Evolutionary conservation across 1,284 basidiomycete genomes (phyloP), one percentile per base, ranked within the genome.

Genomic region (Ustilago shanxiensis): DNA sequence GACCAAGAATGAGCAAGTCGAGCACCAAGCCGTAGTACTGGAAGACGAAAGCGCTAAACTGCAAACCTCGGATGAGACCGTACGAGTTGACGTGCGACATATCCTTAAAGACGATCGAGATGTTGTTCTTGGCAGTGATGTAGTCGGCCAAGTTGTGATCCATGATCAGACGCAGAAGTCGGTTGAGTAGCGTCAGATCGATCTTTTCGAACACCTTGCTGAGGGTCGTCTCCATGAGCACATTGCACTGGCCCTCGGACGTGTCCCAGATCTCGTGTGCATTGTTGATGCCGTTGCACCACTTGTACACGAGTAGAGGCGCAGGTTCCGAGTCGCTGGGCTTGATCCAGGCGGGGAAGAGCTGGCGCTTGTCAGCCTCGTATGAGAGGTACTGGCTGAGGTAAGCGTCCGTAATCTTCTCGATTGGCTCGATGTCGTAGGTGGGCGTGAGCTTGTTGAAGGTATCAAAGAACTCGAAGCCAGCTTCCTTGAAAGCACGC

Each of bases 291-390:
- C 82, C 85, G 61, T 85, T 85, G 68, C 80, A 84, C 85, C 85
- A 86, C 69, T 86, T 86, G 81, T 85, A 86, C 50, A 86, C 85
- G 13, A 86, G 77, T 71, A 86, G 57, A 14, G 85, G 85, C 54
- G 83, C 80, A 11, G 85, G 85, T 67, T 86, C 85, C 47, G 80
- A 79, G 60, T 86, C 85, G 66, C 80, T 80, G 3, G 85, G 85
- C 72, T 86, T 86, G 79, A 86, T 84, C 85, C 85, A 86, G 2
- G 85, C 82, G 8, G 85, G 85, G 81, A 86, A 86, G 20, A 86
- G 77, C 60, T 83, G 81, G n/a, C 85, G 83, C 72, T 84, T 84
- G 72, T 85, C 83, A 10, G 84, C 83, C 69, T 86, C 85, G 77
- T 86, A 86, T 20, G 77, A 81, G 28, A 86, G 78, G 52, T 86